Evolutionary conservation across 2,329 filamentous ascomycete species (phyloP).

Genomic region (Pseudocercospora pini-densiflorae): DNA sequence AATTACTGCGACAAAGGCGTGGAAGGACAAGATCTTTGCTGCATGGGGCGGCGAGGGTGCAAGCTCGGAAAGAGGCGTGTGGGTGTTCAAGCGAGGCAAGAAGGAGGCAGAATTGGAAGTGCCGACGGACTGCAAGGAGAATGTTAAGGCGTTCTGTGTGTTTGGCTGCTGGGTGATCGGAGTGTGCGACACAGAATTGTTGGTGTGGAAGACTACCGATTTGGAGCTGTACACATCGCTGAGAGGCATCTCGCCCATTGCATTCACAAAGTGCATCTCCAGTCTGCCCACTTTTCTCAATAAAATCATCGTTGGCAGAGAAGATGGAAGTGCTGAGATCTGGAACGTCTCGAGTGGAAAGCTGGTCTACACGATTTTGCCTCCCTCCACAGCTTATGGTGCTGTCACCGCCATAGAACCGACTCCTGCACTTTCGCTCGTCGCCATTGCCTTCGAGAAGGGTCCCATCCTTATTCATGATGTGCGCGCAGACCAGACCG

Average conservation of each 20-base stretch:
- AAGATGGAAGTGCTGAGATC: conserved; percentile 89
- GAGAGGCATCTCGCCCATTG: conserved; percentile 60
- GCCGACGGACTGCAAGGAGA: conserved; percentile 68
- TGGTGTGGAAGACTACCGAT: conserved; percentile 85
- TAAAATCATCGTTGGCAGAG: conserved; percentile 88
- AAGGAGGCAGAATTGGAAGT: conserved; percentile 75
- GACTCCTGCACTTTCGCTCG: conserved; percentile 78
- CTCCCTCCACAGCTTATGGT: conserved; percentile 72
- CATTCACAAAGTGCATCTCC: conserved; percentile 76
- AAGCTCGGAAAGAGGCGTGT: conserved; percentile 69
- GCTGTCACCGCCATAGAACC: conserved; percentile 86
- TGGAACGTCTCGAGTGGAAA: conserved; percentile 96
- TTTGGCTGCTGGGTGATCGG: conserved; percentile 93
- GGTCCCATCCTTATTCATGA: conserved; percentile 83
- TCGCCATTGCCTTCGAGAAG: conserved; percentile 84
- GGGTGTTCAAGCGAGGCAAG: conserved; percentile 91
- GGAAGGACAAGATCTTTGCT: conserved; percentile 86
- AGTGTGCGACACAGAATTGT: conserved; percentile 73
- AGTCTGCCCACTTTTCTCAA: conserved; percentile 96
- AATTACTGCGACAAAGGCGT: conserved; percentile 86
- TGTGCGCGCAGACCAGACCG: conserved; percentile 73
- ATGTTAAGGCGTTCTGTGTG: conserved; percentile 76
- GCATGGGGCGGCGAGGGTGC: conserved; percentile 74
- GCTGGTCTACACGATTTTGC: conserved; percentile 85
- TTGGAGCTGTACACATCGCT: conserved; percentile 92